A percentile compares a stretch with the other conserved stretches of the same genome.
Conservation (phyloP, 495 filamentous ascomycete species). For the Tuber calosporum region DNA sequence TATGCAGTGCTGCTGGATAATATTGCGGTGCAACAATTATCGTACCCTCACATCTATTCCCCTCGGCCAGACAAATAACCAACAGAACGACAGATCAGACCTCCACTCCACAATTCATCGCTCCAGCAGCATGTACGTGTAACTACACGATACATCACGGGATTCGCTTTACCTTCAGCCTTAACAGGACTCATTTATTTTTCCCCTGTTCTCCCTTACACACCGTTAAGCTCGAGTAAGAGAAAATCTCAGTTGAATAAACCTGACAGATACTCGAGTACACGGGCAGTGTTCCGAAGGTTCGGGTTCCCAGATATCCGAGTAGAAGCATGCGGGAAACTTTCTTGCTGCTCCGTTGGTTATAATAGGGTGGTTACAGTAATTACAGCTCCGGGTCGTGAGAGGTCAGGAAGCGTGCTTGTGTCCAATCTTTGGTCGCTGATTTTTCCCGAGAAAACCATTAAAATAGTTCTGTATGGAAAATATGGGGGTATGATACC, state of each 20-base stretch:
- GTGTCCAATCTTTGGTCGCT: no score
- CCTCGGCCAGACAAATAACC: neutral
- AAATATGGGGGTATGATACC: no score
- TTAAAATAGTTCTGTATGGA: no score
- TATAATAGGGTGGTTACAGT: neutral
- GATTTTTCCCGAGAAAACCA: no score
- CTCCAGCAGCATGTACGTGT: neutral
- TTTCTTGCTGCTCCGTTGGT: neutral
- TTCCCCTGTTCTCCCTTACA: neutral
- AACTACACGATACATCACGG: neutral
- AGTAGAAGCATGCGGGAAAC: neutral
- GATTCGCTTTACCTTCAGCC: neutral
- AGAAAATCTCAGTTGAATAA: neutral
- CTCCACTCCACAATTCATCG: neutral
- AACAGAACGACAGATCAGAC: neutral
- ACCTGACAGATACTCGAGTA: neutral
- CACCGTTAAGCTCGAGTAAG: no score
- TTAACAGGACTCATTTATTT: neutral
- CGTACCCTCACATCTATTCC: neutral
- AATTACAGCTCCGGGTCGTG: neutral
- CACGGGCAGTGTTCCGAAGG: neutral
- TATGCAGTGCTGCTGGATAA: neutral
- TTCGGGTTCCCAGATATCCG: neutral
- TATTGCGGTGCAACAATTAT: neutral
- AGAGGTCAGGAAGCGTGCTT: neutral